Percentiles rank a stretch among this genome's conserved stretches.
phyloP scores from a whole-genome alignment of 305 asterid genomes.

The Rubia peregrina region DNA sequence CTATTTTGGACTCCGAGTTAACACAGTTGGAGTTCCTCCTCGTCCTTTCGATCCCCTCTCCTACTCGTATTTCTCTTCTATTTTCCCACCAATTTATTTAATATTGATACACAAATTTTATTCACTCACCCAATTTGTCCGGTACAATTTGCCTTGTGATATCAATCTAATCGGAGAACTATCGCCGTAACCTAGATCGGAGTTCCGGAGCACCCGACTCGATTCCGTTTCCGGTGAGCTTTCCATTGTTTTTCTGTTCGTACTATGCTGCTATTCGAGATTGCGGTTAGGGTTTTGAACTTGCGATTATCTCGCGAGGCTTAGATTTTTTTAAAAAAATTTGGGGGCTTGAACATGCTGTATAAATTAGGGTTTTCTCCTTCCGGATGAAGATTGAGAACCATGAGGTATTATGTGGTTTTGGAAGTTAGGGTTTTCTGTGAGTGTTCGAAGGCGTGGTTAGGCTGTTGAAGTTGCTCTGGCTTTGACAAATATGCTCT shows the following conservation, averaged over 20 bases:
- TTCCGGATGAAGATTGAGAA: not conserved
- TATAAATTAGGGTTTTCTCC: not conserved
- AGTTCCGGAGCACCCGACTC: constrained; percentile 19
- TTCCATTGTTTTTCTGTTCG: not conserved
- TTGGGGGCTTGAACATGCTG: not conserved
- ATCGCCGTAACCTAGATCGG: constrained; percentile 23
- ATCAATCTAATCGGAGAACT: constrained; percentile 5
- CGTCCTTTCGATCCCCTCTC: constrained; percentile 11
- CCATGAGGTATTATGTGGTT: not conserved
- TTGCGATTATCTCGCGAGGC: not conserved
- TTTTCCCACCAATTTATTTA: not conserved
- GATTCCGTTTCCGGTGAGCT: constrained; percentile 8
- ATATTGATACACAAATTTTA: not conserved
- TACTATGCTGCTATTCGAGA: not conserved
- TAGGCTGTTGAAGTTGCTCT: constrained; percentile 1
- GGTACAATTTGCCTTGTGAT: not conserved
- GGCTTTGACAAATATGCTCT: not conserved
- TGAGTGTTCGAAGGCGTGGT: not conserved
- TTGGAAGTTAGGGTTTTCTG: constrained; percentile 15
- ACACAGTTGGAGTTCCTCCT: not conserved
- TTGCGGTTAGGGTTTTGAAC: constrained; percentile 5
- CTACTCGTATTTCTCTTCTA: constrained; percentile 5
- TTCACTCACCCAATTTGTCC: not conserved
- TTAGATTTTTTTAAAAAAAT: not conserved
- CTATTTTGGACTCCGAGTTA: not conserved